Evolutionary conservation across 2,329 filamentous ascomycete species (phyloP).

Genomic region (Fusarium sp.): DNA sequence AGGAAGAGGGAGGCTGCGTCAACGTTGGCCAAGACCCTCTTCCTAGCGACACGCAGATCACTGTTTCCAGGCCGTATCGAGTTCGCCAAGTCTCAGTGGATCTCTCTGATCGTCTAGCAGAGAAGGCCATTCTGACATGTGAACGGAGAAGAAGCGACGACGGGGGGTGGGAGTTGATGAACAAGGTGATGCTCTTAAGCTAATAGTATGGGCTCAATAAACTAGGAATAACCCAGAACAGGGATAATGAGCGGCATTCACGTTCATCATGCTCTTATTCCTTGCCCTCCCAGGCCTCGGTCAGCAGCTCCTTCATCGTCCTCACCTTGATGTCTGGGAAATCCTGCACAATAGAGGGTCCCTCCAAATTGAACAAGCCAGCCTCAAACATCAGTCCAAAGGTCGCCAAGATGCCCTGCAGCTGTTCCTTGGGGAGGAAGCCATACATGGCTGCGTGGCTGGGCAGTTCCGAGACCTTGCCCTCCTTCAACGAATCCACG

Average conservation of each 20-base stretch:
- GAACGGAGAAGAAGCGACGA: not conserved
- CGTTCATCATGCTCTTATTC: not conserved
- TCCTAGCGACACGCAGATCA: not conserved
- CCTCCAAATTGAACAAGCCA: conserved; percentile 3
- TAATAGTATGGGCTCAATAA: not conserved
- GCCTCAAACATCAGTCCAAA: conserved; percentile 2
- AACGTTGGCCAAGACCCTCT: not conserved
- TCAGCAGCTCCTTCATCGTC: conserved; percentile 1
- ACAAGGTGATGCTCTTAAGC: not conserved
- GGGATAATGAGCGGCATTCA: not conserved
- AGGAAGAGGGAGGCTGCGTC: not conserved
- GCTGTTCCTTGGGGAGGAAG: conserved; percentile 9
- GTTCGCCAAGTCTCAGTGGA: not conserved
- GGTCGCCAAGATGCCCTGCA: not conserved
- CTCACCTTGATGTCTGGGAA: conserved; percentile 11
- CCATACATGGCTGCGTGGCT: not conserved
- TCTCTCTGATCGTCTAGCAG: not conserved
- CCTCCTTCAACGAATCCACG: not conserved
- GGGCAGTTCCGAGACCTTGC: conserved; percentile 9
- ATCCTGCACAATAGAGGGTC: not conserved
- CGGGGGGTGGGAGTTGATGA: not conserved
- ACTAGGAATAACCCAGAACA: not conserved
- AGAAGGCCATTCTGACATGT: not conserved
- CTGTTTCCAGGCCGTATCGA: not conserved
- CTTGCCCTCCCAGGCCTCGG: not conserved